phyloP scores from a whole-genome alignment of 2,329 filamentous ascomycete genomes.

The Remersonia thermophila region DNA sequence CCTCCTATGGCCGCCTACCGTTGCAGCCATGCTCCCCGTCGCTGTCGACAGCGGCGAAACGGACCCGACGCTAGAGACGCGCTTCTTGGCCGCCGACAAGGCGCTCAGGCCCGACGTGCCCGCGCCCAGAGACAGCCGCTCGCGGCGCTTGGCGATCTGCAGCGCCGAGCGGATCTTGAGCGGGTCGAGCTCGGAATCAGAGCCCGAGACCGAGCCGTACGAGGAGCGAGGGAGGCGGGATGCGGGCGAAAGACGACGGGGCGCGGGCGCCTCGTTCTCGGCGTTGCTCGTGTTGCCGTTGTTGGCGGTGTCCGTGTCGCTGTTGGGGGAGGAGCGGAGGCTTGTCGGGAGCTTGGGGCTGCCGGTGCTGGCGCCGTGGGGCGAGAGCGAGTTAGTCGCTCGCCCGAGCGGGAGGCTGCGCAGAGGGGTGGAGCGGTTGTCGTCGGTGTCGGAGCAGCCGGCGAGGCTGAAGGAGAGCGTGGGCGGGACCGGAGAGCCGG shows the following conservation, averaged over 20 bases:
- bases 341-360: too few relatives aligned
- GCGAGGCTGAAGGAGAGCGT: slow-evolving; percentile 45
- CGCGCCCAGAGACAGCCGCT: slow-evolving; percentile 29
- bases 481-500: slow-evolving; percentile 52
- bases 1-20: slow-evolving; percentile 20
- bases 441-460: slow-evolving; percentile 42
- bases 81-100: slow-evolving; percentile 15
- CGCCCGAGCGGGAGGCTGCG: slow-evolving; percentile 38
- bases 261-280: slow-evolving; percentile 23
- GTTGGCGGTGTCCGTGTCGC: slow-evolving; percentile 21
- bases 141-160: slow-evolving; percentile 37
- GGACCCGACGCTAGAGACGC: slow-evolving; percentile 35
- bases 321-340: too few relatives aligned
- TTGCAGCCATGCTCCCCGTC: slow-evolving; percentile 2
- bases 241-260: slow-evolving; percentile 7
- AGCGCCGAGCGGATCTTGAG: slow-evolving; percentile 44
- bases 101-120: slow-evolving; percentile 25
- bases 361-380: too few relatives aligned
- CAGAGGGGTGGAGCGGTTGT: slow-evolving; percentile 30
- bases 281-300: slow-evolving; percentile 38
- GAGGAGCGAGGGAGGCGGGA: slow-evolving; percentile 12
- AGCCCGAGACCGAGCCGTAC: slow-evolving; percentile 29
- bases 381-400: slow-evolving; percentile 37
- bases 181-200: slow-evolving; percentile 39
- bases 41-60: slow-evolving; percentile 14